Evolutionary conservation across 768 basidiomycete genomes (phyloP).

Genomic region (Mycena metata): DNA sequence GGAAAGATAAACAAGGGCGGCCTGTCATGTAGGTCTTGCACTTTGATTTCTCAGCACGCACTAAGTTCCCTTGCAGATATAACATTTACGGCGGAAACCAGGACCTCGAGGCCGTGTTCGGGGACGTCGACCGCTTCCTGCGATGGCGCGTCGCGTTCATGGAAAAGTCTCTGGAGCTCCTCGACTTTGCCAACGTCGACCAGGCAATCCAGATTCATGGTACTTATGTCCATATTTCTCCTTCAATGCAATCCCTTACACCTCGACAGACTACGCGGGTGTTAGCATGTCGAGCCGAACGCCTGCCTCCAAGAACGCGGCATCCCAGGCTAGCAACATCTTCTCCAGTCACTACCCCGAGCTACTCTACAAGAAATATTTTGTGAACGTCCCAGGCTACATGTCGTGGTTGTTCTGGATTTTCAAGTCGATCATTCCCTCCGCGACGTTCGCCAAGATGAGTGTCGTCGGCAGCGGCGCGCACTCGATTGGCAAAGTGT

Average conservation of each 20-base stretch:
- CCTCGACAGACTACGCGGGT: conserved; percentile 76
- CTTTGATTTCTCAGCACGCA: neutral
- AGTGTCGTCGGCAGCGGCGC: conserved; percentile 77
- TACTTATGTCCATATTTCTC: conserved; percentile 41
- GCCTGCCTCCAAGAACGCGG: conserved; percentile 83
- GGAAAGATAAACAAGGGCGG: conserved; percentile 77
- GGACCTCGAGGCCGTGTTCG: conserved; percentile 79
- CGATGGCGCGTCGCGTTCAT: conserved; percentile 86
- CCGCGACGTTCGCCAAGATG: conserved; percentile 87
- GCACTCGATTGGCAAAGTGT: conserved; percentile 68
- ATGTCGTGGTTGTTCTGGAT: conserved; percentile 89
- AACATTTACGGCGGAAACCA: conserved; percentile 83
- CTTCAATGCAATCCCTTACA: neutral
- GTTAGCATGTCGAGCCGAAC: conserved; percentile 75
- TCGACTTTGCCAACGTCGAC: conserved; percentile 83
- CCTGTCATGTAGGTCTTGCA: conserved; percentile 74
- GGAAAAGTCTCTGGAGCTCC: conserved; percentile 71
- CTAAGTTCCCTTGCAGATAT: conserved; percentile 61
- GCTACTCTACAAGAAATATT: conserved; percentile 81
- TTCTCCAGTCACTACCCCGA: conserved; percentile 87
- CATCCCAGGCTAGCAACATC: conserved; percentile 78
- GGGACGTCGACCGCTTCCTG: conserved; percentile 81
- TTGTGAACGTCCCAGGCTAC: conserved; percentile 83
- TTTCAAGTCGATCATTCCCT: conserved; percentile 80
- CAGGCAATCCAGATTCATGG: conserved; percentile 83